Conservation (phyloP, 768 basidiomycete genomes). For the Epithele typhae region DNA sequence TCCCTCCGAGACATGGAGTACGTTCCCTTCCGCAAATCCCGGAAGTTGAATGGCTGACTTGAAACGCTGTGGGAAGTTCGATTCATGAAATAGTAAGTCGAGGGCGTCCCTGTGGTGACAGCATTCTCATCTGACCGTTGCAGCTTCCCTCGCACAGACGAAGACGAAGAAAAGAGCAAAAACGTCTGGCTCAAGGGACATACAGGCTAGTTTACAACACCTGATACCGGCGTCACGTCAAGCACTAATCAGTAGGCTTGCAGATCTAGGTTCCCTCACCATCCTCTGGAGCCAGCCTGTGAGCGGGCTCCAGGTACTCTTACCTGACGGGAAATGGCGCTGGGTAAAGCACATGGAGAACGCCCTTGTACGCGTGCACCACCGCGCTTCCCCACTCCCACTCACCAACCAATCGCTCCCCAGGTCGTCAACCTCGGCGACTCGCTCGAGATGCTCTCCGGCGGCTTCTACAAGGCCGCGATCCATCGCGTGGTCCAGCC, state of each 20-base stretch:
- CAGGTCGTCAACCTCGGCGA: constrained; percentile 41
- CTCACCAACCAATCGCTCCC: neutral
- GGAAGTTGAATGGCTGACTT: too few species aligned
- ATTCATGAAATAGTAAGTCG: constrained; percentile 23
- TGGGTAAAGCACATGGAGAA: constrained; percentile 31
- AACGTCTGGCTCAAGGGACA: constrained; percentile 36
- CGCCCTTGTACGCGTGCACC: constrained; percentile 25
- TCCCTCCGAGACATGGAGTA: constrained; percentile 28
- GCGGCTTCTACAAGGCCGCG: constrained; percentile 34
- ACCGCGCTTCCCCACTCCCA: neutral
- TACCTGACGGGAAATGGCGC: constrained; percentile 31
- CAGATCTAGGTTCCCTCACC: constrained; percentile 22
- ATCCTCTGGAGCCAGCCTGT: constrained; percentile 35
- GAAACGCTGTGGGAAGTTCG: constrained; percentile 8
- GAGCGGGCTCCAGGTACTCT: constrained; percentile 29
- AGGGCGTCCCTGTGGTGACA: neutral
- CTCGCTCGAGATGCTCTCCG: constrained; percentile 31
- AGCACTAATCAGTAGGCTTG: too few species aligned
- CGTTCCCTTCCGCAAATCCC: constrained; percentile 16
- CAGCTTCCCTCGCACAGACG: constrained; percentile 29
- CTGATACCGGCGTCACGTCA: too few species aligned
- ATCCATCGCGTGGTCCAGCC: constrained; percentile 37
- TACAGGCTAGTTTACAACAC: too few species aligned
- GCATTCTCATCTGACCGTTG: too few species aligned
- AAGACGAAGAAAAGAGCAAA: constrained; percentile 27